phyloP scores from a whole-genome alignment of 2,329 filamentous ascomycete species.

The Rhynchosporium secalis region DNA sequence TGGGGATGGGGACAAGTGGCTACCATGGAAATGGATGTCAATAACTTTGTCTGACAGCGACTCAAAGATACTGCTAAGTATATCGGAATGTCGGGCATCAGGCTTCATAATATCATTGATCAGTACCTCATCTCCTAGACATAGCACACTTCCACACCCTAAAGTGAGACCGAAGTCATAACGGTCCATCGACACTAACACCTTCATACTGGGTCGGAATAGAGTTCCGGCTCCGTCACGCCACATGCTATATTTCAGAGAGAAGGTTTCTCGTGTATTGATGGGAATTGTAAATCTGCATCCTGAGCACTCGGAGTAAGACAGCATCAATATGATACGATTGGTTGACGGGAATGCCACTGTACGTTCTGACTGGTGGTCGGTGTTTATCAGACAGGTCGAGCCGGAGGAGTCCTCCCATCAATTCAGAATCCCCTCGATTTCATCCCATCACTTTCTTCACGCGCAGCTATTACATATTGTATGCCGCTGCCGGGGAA shows the following conservation, averaged over 20 bases:
- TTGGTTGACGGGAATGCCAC: neutral
- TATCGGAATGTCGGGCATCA: too few species aligned
- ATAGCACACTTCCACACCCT: too few species aligned
- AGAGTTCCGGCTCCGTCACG: neutral
- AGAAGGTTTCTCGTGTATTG: neutral
- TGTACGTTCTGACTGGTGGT: neutral
- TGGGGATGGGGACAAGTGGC: too few species aligned
- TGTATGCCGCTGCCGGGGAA: neutral
- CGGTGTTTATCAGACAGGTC: neutral
- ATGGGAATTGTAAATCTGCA: slow-evolving; percentile 4
- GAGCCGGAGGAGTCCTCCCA: neutral
- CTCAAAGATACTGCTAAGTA: too few species aligned
- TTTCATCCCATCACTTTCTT: neutral
- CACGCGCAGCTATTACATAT: neutral
- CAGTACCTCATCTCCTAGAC: too few species aligned
- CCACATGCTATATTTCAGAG: neutral
- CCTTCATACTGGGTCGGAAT: neutral
- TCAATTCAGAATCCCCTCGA: neutral
- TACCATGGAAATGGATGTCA: too few species aligned
- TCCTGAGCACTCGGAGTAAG: neutral
- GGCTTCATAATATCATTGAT: too few species aligned
- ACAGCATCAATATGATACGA: neutral
- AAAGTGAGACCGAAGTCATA: too few species aligned
- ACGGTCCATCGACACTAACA: too few species aligned
- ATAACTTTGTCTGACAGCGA: too few species aligned